phyloP scores from a whole-genome alignment of 78 protist genomes.

The Dictyostelium firmibasis region DNA sequence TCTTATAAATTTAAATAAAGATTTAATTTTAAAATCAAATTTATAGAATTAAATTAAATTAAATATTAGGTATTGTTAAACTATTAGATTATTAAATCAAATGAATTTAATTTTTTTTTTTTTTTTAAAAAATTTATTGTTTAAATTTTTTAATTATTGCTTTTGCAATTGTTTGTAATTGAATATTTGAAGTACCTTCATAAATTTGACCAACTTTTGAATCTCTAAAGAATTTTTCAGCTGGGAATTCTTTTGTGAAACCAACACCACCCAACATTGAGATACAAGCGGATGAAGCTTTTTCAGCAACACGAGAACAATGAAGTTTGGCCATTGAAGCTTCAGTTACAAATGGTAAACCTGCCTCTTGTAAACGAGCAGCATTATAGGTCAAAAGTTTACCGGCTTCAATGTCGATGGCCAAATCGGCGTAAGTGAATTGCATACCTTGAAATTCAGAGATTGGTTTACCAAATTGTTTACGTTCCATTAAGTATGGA shows the following conservation, averaged over 20 bases:
- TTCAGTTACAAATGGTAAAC: conserved; percentile 84
- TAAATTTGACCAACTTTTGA: conserved; percentile 73
- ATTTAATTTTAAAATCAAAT: background rate
- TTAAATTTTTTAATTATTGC: conserved; percentile 32
- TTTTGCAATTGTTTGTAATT: conserved; percentile 79
- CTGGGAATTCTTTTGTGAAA: conserved; percentile 92
- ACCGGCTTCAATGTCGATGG: conserved; percentile 87
- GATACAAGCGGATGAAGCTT: conserved; percentile 75
- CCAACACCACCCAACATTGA: conserved; percentile 98
- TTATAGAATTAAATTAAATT: background rate
- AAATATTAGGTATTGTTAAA: no score
- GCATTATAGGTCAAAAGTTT: conserved; percentile 94
- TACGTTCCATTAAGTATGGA: conserved; percentile 87
- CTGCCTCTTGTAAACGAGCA: conserved; percentile 89
- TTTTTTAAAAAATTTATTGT: background rate
- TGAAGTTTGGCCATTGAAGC: conserved; percentile 97
- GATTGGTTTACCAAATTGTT: conserved; percentile 90
- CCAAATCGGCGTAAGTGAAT: conserved; percentile 91
- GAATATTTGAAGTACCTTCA: conserved; percentile 83
- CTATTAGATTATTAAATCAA: no score
- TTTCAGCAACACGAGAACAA: conserved; percentile 90
- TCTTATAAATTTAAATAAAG: background rate
- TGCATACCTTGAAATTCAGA: conserved; percentile 89
- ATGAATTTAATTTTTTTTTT: no score
- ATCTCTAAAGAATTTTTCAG: conserved; percentile 94